Conservation (phyloP, 805 yeast species). For the Danielia oregonensis region DNA sequence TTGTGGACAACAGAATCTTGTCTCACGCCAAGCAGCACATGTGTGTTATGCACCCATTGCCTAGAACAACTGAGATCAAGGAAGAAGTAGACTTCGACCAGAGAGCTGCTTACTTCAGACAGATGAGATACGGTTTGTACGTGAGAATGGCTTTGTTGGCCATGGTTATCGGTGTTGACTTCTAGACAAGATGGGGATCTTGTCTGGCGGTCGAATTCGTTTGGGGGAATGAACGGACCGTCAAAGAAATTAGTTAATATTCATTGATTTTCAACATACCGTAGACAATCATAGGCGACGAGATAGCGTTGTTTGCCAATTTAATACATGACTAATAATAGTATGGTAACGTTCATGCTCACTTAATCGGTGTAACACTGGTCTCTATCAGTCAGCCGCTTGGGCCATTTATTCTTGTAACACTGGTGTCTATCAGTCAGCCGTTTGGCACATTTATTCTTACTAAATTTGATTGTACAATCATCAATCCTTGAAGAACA, state of each 20-base stretch:
- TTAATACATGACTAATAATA: too few relatives aligned
- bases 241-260: background rate
- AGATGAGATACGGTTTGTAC: conserved; percentile 96
- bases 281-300: too few relatives aligned
- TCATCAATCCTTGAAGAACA: conserved; percentile 15
- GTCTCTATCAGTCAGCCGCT: too few relatives aligned
- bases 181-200: conserved; percentile 29
- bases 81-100: conserved; percentile 99
- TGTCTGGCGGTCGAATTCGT: conserved; percentile 4
- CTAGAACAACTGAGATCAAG: conserved; percentile 92
- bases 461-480: too few relatives aligned
- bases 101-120: conserved; percentile 99
- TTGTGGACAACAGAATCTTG: conserved; percentile 88
- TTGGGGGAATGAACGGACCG: conserved; percentile 20
- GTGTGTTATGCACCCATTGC: conserved; percentile 99
- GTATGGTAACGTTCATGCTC: too few relatives aligned
- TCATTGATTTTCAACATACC: background rate
- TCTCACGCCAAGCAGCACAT: conserved; percentile 94
- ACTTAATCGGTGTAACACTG: too few relatives aligned
- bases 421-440: too few relatives aligned
- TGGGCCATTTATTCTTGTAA: too few relatives aligned
- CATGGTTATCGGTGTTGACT: conserved; percentile 95
- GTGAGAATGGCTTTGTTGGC: conserved; percentile 99
- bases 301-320: too few relatives aligned
- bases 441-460: too few relatives aligned